Evolutionary conservation across 2,329 filamentous ascomycete genomes (phyloP), one percentile per base, ranked within the genome.

Genomic region (Aspergillus fumigatus): DNA sequence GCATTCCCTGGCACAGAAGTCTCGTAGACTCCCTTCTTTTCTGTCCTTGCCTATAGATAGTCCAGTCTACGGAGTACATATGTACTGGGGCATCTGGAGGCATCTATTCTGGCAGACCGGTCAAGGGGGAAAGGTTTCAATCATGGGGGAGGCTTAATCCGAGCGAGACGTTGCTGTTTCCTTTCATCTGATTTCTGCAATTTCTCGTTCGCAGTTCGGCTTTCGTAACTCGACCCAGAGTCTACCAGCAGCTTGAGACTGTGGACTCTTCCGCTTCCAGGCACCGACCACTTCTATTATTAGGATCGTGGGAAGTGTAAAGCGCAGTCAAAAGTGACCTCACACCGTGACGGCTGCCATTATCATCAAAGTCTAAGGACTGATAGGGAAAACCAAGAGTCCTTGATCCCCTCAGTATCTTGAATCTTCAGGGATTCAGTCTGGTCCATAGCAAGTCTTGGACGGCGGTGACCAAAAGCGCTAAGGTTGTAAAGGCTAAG

Each of bases 261-360:
- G 35, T 26, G 38, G 49, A 21, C 48, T 48, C 14, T 41, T 32
- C 55, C 27, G 55, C 55, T 53, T 27, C 55, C 55, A 57, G 55
- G 47, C 26, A 23, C 11, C 19, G 27, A 21, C 41, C 47, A 47
- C 43, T 52, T 43, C 55, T 57, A 57, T 55, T 57, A 48, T 54
- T 57, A 57, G 55, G 21, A 25, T 40, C 40, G 32, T 48, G 51
- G 54, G 51, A 51, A 51, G 35, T 48, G 53, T 35, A 23, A 35
- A 7, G 14, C 14, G 14, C 14, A 38, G 32, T 38, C 32, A 38
- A 38, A 32, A 17, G 32, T 38, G n/a, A 38, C 32, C 32, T 38
- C 14, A 38, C 14, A 38, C 14, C 14, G 32, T 38, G 14, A 35
- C 32, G 32, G 8, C 32, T n/a, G 32, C 14, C 14, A 38, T 17